Conservation (phyloP, 345 rosid species). For the Noccaea caerulescens region DNA sequence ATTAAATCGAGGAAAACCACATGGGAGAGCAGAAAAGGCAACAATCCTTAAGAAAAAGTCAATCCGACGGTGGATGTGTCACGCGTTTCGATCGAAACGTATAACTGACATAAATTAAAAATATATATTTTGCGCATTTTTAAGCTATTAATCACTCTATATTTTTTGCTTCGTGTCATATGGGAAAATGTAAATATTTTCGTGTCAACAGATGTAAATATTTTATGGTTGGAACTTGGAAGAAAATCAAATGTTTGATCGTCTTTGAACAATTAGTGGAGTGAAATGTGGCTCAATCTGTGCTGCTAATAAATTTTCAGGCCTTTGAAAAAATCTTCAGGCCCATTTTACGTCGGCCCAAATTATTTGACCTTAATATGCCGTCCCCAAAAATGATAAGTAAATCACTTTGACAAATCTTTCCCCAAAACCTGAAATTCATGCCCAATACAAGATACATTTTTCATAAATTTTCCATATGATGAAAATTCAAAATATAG, state of each 20-base stretch:
- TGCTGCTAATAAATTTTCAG: not conserved
- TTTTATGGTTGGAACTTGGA: not conserved
- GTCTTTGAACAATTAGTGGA: not conserved
- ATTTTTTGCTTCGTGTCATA: not conserved
- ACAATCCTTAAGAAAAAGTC: constrained; percentile 5
- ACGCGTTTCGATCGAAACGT: constrained; percentile 34
- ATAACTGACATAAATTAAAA: not conserved
- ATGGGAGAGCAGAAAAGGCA: constrained; percentile 24
- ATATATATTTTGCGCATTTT: not conserved
- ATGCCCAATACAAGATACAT: too few species aligned
- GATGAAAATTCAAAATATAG: not conserved
- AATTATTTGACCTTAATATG: too few species aligned
- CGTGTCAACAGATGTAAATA: too few species aligned
- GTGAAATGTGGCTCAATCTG: not conserved
- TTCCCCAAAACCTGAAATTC: too few species aligned
- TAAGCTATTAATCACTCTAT: not conserved
- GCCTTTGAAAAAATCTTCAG: not conserved
- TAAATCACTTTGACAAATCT: too few species aligned
- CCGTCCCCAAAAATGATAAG: too few species aligned
- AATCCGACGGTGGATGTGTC: constrained; percentile 37
- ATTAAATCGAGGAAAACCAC: constrained; percentile 38
- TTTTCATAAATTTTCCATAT: too few species aligned
- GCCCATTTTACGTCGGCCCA: too few species aligned
- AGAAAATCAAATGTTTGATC: not conserved
- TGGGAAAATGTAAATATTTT: too few species aligned